A percentile compares a stretch with the other conserved stretches of the same genome.
Evolutionary conservation across 2,329 filamentous ascomycete genomes (phyloP).

Genomic region (Botrytis tulipae): DNA sequence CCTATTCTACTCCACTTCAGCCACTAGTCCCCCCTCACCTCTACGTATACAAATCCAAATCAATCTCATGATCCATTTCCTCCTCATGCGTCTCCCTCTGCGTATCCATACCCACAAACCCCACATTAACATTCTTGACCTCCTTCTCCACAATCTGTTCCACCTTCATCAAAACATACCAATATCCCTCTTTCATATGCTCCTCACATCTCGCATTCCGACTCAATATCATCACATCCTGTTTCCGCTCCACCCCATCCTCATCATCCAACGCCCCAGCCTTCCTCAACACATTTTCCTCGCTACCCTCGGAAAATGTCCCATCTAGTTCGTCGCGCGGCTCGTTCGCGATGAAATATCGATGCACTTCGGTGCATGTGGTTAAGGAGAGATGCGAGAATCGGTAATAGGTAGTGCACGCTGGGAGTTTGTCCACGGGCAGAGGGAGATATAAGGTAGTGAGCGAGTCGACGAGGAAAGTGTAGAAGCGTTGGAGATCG

Average conservation of each 20-base stretch:
- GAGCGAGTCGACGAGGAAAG: constrained; percentile 9
- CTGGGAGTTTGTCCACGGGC: background rate
- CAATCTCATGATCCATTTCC: constrained; percentile 11
- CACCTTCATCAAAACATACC: constrained; percentile 18
- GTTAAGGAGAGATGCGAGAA: constrained; percentile 6
- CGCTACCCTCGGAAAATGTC: background rate
- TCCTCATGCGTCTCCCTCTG: background rate
- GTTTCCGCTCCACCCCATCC: background rate
- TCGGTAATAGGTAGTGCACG: background rate
- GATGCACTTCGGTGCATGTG: constrained; percentile 11
- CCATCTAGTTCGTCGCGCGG: background rate
- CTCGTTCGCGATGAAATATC: background rate
- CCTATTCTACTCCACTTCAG: background rate
- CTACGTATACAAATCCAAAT: constrained; percentile 15
- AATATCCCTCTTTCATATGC: constrained; percentile 16
- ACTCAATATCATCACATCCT: constrained; percentile 21
- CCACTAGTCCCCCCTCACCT: background rate
- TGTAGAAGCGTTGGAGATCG: constrained; percentile 3
- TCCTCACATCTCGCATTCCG: constrained; percentile 16
- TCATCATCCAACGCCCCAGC: background rate
- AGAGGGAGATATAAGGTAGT: background rate
- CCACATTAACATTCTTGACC: background rate
- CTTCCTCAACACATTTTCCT: constrained; percentile 1
- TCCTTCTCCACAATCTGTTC: background rate
- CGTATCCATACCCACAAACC: background rate